Percentiles rank a stretch among this genome's conserved stretches.
Evolutionary conservation across 495 filamentous ascomycete genomes (phyloP).

Genomic region (Xylaria cubensis): DNA sequence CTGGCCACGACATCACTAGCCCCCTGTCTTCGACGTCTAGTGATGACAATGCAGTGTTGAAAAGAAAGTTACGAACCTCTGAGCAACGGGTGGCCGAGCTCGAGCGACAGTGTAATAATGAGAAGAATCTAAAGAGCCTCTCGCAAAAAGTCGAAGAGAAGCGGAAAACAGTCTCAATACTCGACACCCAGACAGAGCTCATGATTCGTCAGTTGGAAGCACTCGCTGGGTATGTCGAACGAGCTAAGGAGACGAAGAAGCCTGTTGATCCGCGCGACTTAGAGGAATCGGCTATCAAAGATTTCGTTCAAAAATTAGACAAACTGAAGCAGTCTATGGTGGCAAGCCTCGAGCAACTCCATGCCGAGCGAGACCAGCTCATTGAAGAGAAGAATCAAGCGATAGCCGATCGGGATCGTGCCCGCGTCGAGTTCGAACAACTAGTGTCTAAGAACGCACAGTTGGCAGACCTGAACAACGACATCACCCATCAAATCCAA

Average conservation of each 20-base stretch:
- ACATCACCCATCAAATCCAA: constrained; percentile 92
- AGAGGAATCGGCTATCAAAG: constrained; percentile 82
- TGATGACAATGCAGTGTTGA: constrained; percentile 77
- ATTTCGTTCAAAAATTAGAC: constrained; percentile 87
- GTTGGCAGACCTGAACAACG: constrained; percentile 91
- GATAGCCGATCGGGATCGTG: constrained; percentile 83
- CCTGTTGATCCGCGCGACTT: constrained; percentile 76
- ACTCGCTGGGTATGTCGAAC: constrained; percentile 68
- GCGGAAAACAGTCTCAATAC: constrained; percentile 91
- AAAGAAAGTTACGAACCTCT: constrained; percentile 79
- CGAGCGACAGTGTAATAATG: constrained; percentile 71
- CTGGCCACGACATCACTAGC: constrained; percentile 72
- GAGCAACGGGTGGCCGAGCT: constrained; percentile 83
- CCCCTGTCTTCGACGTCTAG: constrained; percentile 66
- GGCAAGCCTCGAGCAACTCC: constrained; percentile 80
- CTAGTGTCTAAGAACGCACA: constrained; percentile 92
- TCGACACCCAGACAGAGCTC: constrained; percentile 94
- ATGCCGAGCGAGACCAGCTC: constrained; percentile 80
- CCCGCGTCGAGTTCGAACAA: constrained; percentile 93
- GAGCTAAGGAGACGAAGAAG: constrained; percentile 74
- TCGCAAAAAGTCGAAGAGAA: constrained; percentile 91
- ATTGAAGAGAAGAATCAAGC: constrained; percentile 82
- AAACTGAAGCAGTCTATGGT: constrained; percentile 81
- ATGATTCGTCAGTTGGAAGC: constrained; percentile 91
- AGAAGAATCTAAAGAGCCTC: constrained; percentile 80